phyloP scores from a whole-genome alignment of 495 filamentous ascomycete species.

The Penicillium paxilli region DNA sequence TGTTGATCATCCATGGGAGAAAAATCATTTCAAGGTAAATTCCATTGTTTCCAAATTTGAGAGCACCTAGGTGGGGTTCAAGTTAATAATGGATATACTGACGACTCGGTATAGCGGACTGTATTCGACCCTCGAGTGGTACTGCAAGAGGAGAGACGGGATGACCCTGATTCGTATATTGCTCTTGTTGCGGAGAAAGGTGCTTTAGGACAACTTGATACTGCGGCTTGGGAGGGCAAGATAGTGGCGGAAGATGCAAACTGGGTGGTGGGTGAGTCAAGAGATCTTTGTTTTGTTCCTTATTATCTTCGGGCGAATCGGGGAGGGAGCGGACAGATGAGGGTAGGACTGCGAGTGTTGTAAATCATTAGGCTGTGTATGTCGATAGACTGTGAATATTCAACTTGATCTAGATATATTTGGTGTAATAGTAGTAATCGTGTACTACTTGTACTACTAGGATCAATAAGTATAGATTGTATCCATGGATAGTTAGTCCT shows the following conservation, averaged over 20 bases:
- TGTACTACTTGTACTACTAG: too few relatives aligned
- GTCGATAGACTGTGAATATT: too few relatives aligned
- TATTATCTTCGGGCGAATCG: constrained; percentile 54
- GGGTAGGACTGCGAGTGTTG: constrained; percentile 30
- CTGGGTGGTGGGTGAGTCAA: constrained; percentile 12
- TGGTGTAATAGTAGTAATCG: too few relatives aligned
- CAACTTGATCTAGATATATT: too few relatives aligned
- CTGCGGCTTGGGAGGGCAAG: constrained; percentile 26
- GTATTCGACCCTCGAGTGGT: constrained; percentile 19
- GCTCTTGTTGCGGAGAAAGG: constrained; percentile 34
- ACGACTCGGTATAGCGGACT: constrained; percentile 9
- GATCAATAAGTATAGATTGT: too few relatives aligned
- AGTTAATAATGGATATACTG: not conserved
- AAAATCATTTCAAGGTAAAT: constrained; percentile 54
- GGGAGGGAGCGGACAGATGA: constrained; percentile 52
- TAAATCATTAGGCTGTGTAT: too few relatives aligned
- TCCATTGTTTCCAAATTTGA: not conserved
- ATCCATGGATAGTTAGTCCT: too few relatives aligned
- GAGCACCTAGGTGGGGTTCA: not conserved
- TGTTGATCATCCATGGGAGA: constrained; percentile 56
- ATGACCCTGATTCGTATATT: constrained; percentile 26
- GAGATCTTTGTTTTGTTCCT: constrained; percentile 46
- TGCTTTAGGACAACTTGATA: constrained; percentile 32
- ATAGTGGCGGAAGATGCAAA: constrained; percentile 16
- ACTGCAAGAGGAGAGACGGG: constrained; percentile 20